These are phyloP conservation scores for Verbena officinalis DNA, from an alignment of 257 asterid species.

Conservation along the genomic window DNA sequence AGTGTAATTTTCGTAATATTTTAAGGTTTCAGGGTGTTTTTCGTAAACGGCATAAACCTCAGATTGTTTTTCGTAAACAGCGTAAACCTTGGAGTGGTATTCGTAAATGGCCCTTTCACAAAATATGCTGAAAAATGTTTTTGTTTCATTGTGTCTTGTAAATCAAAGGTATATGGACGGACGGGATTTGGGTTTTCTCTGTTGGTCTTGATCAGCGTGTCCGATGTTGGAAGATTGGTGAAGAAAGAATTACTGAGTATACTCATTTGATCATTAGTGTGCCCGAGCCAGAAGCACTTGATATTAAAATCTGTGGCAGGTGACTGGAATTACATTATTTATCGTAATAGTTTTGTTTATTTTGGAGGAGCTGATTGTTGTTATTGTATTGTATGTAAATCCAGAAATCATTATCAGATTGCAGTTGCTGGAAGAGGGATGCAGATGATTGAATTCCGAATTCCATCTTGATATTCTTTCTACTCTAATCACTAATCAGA, in stretches of 20 bases:
- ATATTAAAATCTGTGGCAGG: conserved; percentile 68
- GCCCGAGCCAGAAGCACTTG: conserved; percentile 97
- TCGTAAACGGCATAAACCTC: too few relatives aligned
- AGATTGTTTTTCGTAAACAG: too few relatives aligned
- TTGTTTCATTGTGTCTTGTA: conserved; percentile 1
- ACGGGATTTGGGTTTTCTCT: conserved; percentile 85
- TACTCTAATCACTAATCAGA: too few relatives aligned
- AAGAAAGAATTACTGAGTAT: conserved; percentile 56
- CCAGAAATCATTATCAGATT: conserved; percentile 79
- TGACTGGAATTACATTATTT: conserved; percentile 26
- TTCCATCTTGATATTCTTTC: too few relatives aligned
- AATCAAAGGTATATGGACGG: conserved; percentile 86
- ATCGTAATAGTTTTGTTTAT: too few relatives aligned
- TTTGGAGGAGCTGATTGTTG: conserved; percentile 14
- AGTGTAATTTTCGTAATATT: too few relatives aligned
- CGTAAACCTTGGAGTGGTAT: too few relatives aligned
- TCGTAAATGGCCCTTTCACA: too few relatives aligned
- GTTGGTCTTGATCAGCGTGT: conserved; percentile 95
- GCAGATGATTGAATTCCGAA: conserved; percentile 81
- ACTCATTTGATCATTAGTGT: conserved; percentile 73
- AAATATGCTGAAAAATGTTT: not conserved
- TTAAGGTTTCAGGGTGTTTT: too few relatives aligned
- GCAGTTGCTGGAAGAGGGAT: conserved; percentile 97
- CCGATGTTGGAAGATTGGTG: conserved; percentile 72
- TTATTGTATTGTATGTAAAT: conserved; percentile 18